Percentiles rank a stretch among this genome's conserved stretches.
phyloP scores from a whole-genome alignment of 2,329 filamentous ascomycete species.

The Xylariaceae sp. region DNA sequence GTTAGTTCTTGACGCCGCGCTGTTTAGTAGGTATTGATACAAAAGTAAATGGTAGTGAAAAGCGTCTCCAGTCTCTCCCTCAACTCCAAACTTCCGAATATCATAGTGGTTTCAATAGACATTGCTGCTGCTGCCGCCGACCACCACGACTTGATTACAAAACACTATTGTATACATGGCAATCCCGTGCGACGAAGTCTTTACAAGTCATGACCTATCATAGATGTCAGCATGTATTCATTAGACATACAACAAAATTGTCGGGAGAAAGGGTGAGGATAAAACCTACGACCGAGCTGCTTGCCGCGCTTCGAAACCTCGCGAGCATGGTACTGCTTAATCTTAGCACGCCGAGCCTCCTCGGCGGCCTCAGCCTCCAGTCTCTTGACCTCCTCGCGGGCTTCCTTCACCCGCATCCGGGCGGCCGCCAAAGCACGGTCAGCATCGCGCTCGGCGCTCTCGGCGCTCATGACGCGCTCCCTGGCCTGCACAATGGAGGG shows the following conservation, averaged over 20 bases:
- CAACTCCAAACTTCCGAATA: too few relatives aligned
- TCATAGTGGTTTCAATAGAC: too few relatives aligned
- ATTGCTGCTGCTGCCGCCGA: too few relatives aligned
- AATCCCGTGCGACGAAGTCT: too few relatives aligned
- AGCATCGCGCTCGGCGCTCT: conserved; percentile 61
- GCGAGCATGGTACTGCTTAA: conserved; percentile 63
- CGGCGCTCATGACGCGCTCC: conserved; percentile 59
- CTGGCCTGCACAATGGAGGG: conserved; percentile 58
- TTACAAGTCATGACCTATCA: conserved; percentile 12
- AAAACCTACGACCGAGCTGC: conserved; percentile 60
- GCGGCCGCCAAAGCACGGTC: conserved; percentile 60
- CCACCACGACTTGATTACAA: too few relatives aligned
- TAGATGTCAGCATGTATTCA: conserved; percentile 6
- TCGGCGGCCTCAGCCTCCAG: conserved; percentile 64
- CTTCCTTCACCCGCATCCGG: conserved; percentile 55
- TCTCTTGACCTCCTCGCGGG: conserved; percentile 58
- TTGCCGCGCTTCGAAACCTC: conserved; percentile 66
- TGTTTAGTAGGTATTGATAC: background rate
- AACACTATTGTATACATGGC: too few relatives aligned
- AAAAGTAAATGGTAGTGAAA: background rate
- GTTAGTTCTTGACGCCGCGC: background rate
- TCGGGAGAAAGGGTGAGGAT: background rate
- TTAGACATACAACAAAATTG: background rate
- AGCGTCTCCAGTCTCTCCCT: too few relatives aligned
- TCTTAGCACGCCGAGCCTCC: conserved; percentile 60